Base-by-base conservation (phyloP, 2,329 filamentous ascomycete genomes). In the Sclerotinia nivalis region DNA sequence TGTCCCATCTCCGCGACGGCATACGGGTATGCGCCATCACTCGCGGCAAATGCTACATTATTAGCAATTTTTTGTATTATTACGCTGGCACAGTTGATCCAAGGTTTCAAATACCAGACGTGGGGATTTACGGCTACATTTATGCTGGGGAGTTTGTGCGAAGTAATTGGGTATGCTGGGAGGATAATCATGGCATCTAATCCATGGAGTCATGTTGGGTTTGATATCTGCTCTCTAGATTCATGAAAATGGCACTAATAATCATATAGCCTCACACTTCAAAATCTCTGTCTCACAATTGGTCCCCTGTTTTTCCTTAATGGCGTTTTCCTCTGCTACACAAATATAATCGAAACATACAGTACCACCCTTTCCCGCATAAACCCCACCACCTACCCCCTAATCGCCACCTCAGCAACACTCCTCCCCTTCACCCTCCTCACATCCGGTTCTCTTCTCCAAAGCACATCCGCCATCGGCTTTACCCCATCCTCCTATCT, bases 131-230 rank as follows among this genome's bases (percentile, higher is more conserved):
- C 37, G 20, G 50, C 50, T 28, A 54, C 64, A 12, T 45, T 67
- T n/a, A 22, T 59, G n/a, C 25, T 59, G 13, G 65, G 65, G 3
- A 58, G 65, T 22, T 28, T 56, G 10, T 67, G 50, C 25, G 50
- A 45, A 22, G 52, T 67, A 34, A 18, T 67, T 25, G 65, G 65
- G 10, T 67, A 67, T 67, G 28, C 65, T n/a, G 54, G 65, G 4
- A 47, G 52, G 20, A 22, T 67, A 18, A 37, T 67, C 13, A 49
- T 67, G 65, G 25, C 37, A 18, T 56, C 28, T 43, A 59, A 58
- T 59, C 50, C 65, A 37, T 67, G 65, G 65, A 67, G 54, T 59
- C 65, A 59, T 67, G 65, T 45, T 22, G 65, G 65, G 65, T 67
- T 28, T 49, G 43, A 47, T 6, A 1, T 47, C 13, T 5, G 8